Evolutionary conservation across 257 asterid genomes (phyloP), one percentile per base, ranked within the genome.

Genomic region (Fraxinus americana): DNA sequence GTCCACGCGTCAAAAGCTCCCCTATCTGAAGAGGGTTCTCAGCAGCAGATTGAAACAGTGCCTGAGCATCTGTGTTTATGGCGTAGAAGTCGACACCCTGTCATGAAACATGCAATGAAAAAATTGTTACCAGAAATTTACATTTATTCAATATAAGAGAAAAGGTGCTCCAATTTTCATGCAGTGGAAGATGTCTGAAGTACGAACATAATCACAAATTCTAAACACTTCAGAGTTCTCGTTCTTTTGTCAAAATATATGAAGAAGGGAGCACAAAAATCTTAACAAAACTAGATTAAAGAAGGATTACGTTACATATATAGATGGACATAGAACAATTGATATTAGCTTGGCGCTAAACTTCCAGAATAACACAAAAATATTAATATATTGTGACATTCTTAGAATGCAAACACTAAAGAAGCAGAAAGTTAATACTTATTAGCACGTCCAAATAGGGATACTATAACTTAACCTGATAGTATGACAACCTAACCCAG

Each of bases 21-120:
- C 99, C 99, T 82, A 93, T 96, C 80, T 96, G 99, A 85, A 93
- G 88, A 77, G 98, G 96, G 79, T 89, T 80, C 83, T 89, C 89
- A 6, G 98, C 97, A 78, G 97, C 91, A 78, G 99, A 96, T 79
- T 90, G 97, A 77, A 91, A 66, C 35, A 96, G 90, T 70, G 99
- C 97, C 76, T 96, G 99, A 82, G 97, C 88, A 88, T 96, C 99
- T 21, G 99, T 96, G 88, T 93, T 96, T 82, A 96, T 73, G 76
- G 99, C 97, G 77, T 90, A 93, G 83, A 96, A 96, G 85, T 96
- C 98, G 82, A 96, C 98, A 85, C 99, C 98, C 99, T 96, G 83
- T 29, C 32, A 68, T 77, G 39, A 41, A 81, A 61, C 70, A 75
- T 36, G 17, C 61, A 79, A 68, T 38, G 75, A 0, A 39, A 68